Base-by-base conservation (phyloP, 192 early-diverging fungal genomes). In the Coemansia erecta region DNA sequence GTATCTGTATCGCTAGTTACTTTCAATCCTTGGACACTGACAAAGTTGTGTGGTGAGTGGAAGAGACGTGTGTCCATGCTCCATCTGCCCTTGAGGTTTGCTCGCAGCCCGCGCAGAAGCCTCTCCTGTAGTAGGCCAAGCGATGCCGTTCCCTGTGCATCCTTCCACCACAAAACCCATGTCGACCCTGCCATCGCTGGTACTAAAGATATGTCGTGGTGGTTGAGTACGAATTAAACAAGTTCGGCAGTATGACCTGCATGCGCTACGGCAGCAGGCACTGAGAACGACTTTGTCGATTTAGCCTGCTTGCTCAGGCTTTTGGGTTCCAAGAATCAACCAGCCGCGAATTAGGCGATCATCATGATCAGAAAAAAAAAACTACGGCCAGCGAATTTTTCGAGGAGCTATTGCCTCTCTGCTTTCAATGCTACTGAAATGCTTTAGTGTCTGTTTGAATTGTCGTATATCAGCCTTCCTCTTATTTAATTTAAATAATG, bases 111-210 rank as follows among this genome's bases (percentile, higher is more conserved):
- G 31, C 77, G 70, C 12, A 80, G 15, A 1, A 80, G 64, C 19
- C 77, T 58, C 21, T 80, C 77, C 37, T 80, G 77, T 11, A 80
- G 53, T 2, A 63, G 67, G 1, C 77, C 67, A 31, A 80, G 40
- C 18, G 77, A 80, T 8, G 70, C 77, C 15, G 77, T 80, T 41
- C 77, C 77, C 46, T 80, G 66, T 4, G 77, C 77, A 33, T 80
- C 77, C 57, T 64, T 69, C 77, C 77, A 80, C 77, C 71, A 68
- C 12, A 80, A 41, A 37, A 80, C 77, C 77, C 77, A 77, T 14
- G 75, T 72, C 15, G 75, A 70, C 9, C 74, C 74, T 0, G 61
- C 19, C 74, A 71, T 67, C 37, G 13, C 46, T 37, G 24, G 18
- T 54, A 15, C 12, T 22, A 51, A 51, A 23, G 28, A 31, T 54